phyloP scores from a whole-genome alignment of 2,329 filamentous ascomycete genomes.

The Penicillium sp. region DNA sequence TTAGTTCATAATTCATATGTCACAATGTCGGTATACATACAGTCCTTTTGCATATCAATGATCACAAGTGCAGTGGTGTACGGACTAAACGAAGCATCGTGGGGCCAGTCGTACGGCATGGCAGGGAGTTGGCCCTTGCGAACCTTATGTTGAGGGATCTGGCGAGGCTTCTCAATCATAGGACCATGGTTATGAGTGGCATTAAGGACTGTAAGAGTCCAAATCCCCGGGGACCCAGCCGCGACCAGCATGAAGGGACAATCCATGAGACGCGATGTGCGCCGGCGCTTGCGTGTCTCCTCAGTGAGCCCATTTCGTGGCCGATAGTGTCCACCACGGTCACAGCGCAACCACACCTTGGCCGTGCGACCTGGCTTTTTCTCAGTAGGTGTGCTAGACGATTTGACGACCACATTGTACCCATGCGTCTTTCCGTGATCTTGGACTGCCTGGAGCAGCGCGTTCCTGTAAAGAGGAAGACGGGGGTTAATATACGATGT shows the following conservation, averaged over 20 bases:
- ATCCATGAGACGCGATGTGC: constrained; percentile 46
- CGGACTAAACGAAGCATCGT: constrained; percentile 45
- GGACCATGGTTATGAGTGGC: constrained; percentile 46
- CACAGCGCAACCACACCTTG: constrained; percentile 47
- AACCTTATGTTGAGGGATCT: constrained; percentile 42
- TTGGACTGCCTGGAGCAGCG: constrained; percentile 42
- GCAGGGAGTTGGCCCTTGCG: constrained; percentile 46
- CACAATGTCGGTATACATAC: constrained; percentile 27
- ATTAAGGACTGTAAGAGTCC: constrained; percentile 44
- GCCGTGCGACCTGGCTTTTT: constrained; percentile 47
- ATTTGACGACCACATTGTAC: constrained; percentile 48
- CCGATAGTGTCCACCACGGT: constrained; percentile 46
- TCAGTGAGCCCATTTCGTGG: constrained; percentile 47
- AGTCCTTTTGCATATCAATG: constrained; percentile 52
- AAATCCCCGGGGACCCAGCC: constrained; percentile 45
- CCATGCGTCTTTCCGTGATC: constrained; percentile 44
- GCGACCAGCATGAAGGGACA: constrained; percentile 48
- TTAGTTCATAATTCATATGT: neutral
- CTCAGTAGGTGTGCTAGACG: constrained; percentile 47
- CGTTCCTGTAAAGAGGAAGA: constrained; percentile 24
- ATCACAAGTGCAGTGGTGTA: constrained; percentile 48
- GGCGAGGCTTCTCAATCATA: constrained; percentile 42
- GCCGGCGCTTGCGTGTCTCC: constrained; percentile 45
- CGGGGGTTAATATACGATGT: constrained; percentile 8
- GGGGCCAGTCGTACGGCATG: constrained; percentile 48